A percentile compares a stretch with the other conserved stretches of the same genome.
Evolutionary conservation across 176 grass and related monocot species (phyloP).

Genomic region (Tillandsia fasciculata): DNA sequence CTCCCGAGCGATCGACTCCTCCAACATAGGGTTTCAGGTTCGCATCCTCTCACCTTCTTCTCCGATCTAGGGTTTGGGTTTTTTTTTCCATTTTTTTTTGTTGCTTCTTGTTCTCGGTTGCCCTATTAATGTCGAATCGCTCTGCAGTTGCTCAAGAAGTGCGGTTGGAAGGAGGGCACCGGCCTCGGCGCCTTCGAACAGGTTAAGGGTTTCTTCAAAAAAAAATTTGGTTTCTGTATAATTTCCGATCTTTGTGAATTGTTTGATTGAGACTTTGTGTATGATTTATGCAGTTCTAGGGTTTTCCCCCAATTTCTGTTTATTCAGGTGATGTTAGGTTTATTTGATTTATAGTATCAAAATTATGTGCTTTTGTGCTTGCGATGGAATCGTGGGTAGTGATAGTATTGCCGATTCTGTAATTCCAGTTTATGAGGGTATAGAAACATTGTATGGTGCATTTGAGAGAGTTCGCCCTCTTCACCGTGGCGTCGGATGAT

Average conservation of each 20-base stretch:
- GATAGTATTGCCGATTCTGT: not conserved
- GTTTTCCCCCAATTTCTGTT: not conserved
- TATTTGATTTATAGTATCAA: too few species aligned
- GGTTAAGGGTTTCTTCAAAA: slow-evolving; percentile 21
- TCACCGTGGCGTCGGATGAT: too few species aligned
- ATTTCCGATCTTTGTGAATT: not conserved
- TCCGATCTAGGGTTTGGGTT: slow-evolving; percentile 36
- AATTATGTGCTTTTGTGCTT: too few species aligned
- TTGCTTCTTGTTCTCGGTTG: not conserved
- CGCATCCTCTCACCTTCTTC: not conserved
- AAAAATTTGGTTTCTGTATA: not conserved
- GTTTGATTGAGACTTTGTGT: not conserved
- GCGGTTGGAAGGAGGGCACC: slow-evolving; percentile 89
- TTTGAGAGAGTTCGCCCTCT: too few species aligned
- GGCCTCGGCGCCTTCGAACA: slow-evolving; percentile 85
- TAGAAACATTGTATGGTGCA: too few species aligned
- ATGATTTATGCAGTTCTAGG: not conserved
- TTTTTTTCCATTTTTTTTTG: not conserved
- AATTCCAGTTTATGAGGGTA: not conserved
- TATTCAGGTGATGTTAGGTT: not conserved
- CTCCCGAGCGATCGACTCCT: slow-evolving; percentile 49
- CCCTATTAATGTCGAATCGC: not conserved
- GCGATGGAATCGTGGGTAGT: not conserved
- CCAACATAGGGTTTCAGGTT: slow-evolving; percentile 89
- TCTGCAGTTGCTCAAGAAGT: slow-evolving; percentile 80